Evolutionary conservation across 2,329 filamentous ascomycete genomes (phyloP).

Genomic region (Metarhizium robertsii): DNA sequence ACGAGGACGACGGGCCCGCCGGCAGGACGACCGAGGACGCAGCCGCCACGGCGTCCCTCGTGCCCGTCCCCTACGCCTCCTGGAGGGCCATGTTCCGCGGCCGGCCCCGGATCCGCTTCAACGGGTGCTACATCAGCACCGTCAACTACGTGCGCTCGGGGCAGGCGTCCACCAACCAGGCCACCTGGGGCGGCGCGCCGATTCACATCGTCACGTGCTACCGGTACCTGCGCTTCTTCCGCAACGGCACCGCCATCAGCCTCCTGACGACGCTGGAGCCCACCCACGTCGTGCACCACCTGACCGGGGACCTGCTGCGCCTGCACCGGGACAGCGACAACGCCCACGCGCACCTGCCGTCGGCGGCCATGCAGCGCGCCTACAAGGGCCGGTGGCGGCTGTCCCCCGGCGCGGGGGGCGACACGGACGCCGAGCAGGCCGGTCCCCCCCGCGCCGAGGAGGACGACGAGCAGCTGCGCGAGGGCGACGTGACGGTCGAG

Average conservation of each 20-base stretch:
- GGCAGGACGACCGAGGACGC: conserved; percentile 21
- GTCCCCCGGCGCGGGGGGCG: conserved; percentile 17
- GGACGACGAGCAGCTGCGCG: conserved; percentile 21
- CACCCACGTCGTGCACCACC: conserved; percentile 74
- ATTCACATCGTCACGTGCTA: conserved; percentile 98
- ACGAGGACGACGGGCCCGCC: neutral
- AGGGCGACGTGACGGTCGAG: conserved; percentile 70
- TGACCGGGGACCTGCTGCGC: conserved; percentile 62
- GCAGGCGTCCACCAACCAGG: conserved; percentile 57
- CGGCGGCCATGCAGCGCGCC: conserved; percentile 57
- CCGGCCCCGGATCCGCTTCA: conserved; percentile 83
- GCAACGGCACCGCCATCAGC: conserved; percentile 75
- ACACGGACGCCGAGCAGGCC: neutral
- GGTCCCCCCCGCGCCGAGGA: neutral
- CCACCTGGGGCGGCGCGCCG: conserved; percentile 64
- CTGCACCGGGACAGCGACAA: conserved; percentile 25
- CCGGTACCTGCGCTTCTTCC: conserved; percentile 90
- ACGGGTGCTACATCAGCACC: conserved; percentile 92
- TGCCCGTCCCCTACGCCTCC: conserved; percentile 35
- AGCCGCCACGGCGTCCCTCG: conserved; percentile 30
- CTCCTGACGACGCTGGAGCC: conserved; percentile 77
- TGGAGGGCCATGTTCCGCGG: conserved; percentile 67
- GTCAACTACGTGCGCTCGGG: conserved; percentile 90
- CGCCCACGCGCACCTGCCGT: conserved; percentile 21
- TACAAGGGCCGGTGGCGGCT: conserved; percentile 48